Evolutionary conservation across 495 filamentous ascomycete species (phyloP).

Genomic region (Penicillium taxi): DNA sequence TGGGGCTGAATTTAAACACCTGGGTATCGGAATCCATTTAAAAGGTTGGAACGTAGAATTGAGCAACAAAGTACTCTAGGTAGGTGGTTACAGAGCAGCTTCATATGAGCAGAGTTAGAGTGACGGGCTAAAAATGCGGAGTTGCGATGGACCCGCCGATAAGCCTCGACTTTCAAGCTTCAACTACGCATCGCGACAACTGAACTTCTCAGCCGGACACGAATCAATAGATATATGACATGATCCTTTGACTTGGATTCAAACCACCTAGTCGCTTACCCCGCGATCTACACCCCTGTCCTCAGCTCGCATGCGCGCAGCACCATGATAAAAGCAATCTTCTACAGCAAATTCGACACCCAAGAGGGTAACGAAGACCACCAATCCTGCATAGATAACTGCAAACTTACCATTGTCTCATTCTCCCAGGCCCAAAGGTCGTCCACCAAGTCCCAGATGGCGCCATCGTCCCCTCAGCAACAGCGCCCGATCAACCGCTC

Average conservation of each 20-base stretch:
- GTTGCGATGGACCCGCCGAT: slow-evolving; percentile 11
- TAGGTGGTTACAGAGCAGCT: background rate
- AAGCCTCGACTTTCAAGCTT: slow-evolving; percentile 8
- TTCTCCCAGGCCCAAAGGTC: slow-evolving; percentile 59
- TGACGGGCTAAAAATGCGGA: background rate
- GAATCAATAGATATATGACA: background rate
- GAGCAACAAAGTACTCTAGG: no score
- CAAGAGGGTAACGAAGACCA: slow-evolving; percentile 58
- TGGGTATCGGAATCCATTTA: no score
- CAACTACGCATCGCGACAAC: background rate
- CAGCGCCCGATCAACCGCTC: slow-evolving; percentile 46
- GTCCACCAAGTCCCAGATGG: slow-evolving; percentile 53
- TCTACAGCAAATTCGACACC: slow-evolving; percentile 89
- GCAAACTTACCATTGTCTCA: slow-evolving; percentile 9
- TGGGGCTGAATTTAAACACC: no score
- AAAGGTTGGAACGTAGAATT: no score
- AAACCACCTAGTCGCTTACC: background rate
- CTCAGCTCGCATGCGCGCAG: slow-evolving; percentile 1
- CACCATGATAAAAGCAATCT: slow-evolving; percentile 81
- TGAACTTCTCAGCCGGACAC: background rate
- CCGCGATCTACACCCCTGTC: slow-evolving; percentile 4
- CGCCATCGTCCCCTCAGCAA: slow-evolving; percentile 58
- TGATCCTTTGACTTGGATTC: background rate
- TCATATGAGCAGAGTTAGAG: background rate
- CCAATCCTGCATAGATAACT: slow-evolving; percentile 1